Evolutionary conservation across 2,329 filamentous ascomycete genomes (phyloP), one percentile per base, ranked within the genome.

Genomic region (Alternaria novae-zelandiae): DNA sequence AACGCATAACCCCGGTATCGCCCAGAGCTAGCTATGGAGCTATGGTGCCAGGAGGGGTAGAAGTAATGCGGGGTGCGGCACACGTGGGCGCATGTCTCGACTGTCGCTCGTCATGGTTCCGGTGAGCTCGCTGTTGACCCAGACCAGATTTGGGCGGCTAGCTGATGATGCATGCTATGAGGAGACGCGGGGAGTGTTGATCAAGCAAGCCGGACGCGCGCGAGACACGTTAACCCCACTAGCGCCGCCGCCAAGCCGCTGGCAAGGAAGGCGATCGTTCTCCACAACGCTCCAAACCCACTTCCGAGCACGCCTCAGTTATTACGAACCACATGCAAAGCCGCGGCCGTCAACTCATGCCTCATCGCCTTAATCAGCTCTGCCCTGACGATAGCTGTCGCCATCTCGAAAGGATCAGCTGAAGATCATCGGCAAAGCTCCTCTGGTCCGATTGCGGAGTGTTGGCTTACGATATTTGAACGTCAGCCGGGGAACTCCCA

Each of bases 41-140:
- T 65, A 74, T 71, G 65, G 67, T 64, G 69, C 71, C 66, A 71
- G 67, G 72, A 73, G 73, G 73, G 73, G 73, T 72, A 73, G 51
- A 49, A 61, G 43, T 51, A 63, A 68, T 73, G 72, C 72, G 73
- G 74, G 73, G 73, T 43, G 32, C 49, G 60, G 70, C 70, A 49
- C 60, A 74, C 71, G 72, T 75, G 73, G 71, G 68, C 36, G 55
- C 49, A 49, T 63, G 41, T 59, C 66, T 71, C 63, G 68, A 63
- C 56, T 41, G 56, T 57, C 41, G 57, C 61, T 62, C 60, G 61
- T 68, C 63, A 65, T 64, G 23, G 30, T 36, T 59, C 43, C 57
- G 36, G 53, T 41, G 36, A 55, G 44, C 53, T 41, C 44, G 55
- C 59, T 65, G 53, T 64, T 44, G 54, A 57, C 17, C 44, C 44